phyloP scores from a whole-genome alignment of 495 filamentous ascomycete species.

The Emericellopsis terricola region DNA sequence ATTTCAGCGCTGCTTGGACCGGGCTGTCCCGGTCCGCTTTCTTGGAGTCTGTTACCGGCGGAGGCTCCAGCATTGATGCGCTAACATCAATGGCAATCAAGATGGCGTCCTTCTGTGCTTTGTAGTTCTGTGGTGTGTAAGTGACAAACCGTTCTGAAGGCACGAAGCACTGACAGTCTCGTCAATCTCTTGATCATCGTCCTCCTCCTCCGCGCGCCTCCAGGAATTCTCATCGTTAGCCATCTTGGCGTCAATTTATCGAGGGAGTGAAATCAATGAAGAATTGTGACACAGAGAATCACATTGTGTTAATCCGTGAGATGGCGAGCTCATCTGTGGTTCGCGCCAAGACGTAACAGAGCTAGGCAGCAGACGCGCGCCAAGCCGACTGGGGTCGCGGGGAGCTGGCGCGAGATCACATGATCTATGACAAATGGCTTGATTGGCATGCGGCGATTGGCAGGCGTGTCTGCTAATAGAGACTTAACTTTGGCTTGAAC shows the following conservation, averaged over 20 bases:
- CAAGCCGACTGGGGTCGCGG: too few species aligned
- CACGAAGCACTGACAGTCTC: constrained; percentile 39
- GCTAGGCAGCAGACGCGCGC: too few species aligned
- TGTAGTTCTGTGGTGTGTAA: constrained; percentile 50
- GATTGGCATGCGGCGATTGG: too few species aligned
- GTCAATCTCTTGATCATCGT: constrained; percentile 58
- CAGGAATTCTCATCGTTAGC: constrained; percentile 20
- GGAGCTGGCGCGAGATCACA: too few species aligned
- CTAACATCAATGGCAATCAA: constrained; percentile 93
- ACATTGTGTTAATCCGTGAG: too few species aligned
- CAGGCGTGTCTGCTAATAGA: too few species aligned
- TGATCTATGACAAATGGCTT: too few species aligned
- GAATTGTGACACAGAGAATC: too few species aligned
- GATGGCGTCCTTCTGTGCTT: constrained; percentile 85
- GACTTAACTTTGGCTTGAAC: too few species aligned
- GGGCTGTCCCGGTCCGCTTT: constrained; percentile 57
- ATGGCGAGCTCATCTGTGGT: too few species aligned
- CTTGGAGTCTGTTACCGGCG: constrained; percentile 44
- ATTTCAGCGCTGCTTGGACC: constrained; percentile 71
- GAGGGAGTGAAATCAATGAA: too few species aligned
- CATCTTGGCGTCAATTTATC: constrained; percentile 13
- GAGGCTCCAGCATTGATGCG: constrained; percentile 65
- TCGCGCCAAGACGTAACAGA: too few species aligned
- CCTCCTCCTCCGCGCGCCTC: constrained; percentile 38
- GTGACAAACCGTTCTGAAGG: background rate